Evolutionary conservation across 305 asterid species (phyloP).

Genomic region (Striga hermonthica): DNA sequence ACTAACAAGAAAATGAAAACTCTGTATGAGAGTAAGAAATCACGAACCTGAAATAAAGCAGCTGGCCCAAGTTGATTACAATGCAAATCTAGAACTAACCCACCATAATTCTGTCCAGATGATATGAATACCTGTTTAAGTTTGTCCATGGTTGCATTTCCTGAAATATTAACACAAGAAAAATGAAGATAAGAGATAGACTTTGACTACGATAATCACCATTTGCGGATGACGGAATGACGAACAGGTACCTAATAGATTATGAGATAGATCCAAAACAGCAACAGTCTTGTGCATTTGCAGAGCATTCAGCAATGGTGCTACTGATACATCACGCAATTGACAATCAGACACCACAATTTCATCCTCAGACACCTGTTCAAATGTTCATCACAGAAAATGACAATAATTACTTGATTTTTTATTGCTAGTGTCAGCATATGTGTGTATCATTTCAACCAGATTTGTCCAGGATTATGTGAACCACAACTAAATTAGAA

Average conservation of each 20-base stretch:
- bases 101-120: constrained; percentile 77
- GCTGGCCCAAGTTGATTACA: constrained; percentile 81
- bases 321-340: constrained; percentile 73
- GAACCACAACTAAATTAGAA: constrained; percentile 22
- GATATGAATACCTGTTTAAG: constrained; percentile 72
- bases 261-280: constrained; percentile 87
- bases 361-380: constrained; percentile 87
- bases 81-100: constrained; percentile 79
- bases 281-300: constrained; percentile 74
- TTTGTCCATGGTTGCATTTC: constrained; percentile 76
- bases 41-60: constrained; percentile 70
- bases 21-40: constrained; percentile 25
- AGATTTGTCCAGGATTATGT: constrained; percentile 6
- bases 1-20: constrained; percentile 1
- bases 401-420: constrained; percentile 23
- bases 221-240: constrained; percentile 15
- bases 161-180: constrained; percentile 42
- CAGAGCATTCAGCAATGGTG: constrained; percentile 79
- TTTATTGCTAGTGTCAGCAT: constrained; percentile 14
- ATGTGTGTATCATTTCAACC: constrained; percentile 19
- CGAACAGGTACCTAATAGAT: constrained; percentile 59
- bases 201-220: constrained; percentile 19
- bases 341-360: constrained; percentile 76
- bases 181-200: constrained; percentile 6
- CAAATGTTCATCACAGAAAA: constrained; percentile 31